Evolutionary conservation across 441 rosid genomes (phyloP), one percentile per base, ranked within the genome.

Genomic region (Populus hybrid): DNA sequence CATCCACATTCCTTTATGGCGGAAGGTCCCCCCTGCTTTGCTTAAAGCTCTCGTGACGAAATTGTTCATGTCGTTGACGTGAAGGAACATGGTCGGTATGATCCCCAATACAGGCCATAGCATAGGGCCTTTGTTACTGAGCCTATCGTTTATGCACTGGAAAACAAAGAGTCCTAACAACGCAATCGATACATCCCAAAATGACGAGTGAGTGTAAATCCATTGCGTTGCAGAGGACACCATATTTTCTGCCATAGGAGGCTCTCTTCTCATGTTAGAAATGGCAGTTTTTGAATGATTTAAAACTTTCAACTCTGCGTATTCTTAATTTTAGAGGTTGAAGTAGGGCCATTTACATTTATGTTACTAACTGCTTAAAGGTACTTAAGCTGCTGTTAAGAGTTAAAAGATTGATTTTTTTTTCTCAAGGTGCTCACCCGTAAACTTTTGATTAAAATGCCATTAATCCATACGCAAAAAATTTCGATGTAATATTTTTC

Each of bases 71-170:
- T 87, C 85, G 21, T 85, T 76, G 65, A 38, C 11, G 2, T 85
- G 73, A 21, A 81, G 23, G 50, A 87, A 74, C 20, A 87, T 35
- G 21, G 88, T 81, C 0, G 90, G 92, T 26, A 86, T 24, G 75
- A 88, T 78, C 7, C 97, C 94, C 8, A 94, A 76, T 71, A 88
- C 88, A 0, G 97, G 93, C 96, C 94, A 91, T 10, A 83, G 40
- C 82, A 88, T 85, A 1, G 90, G 90, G 38, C 91, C 94, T 71
- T 86, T 91, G 81, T 82, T 89, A n/a, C 80, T 78, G 77, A 92
- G 46, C 78, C 85, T 87, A 53, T 90, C 90, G 28, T 68, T 76
- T 35, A 87, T 70, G 74, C 93, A 91, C n/a, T 86, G 67, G 76
- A 85, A 88, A 74, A 90, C 40, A 66, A 92, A 88, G 11, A 92